Percentiles rank a stretch among this genome's conserved stretches.
phyloP scores from a whole-genome alignment of 1,284 basidiomycete genomes.

The Bondarzewia mesenterica region DNA sequence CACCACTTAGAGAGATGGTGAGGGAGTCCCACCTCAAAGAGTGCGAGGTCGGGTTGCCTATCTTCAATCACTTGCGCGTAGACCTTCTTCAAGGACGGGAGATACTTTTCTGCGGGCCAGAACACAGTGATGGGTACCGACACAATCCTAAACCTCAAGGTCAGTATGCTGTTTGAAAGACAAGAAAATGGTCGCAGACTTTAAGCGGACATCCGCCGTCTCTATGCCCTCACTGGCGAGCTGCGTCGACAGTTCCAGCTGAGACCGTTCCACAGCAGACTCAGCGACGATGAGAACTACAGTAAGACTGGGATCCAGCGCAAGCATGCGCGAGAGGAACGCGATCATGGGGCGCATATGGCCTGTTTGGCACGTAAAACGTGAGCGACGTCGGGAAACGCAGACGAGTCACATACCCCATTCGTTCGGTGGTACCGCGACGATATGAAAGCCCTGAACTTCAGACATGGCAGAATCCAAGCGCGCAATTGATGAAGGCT shows the following conservation, averaged over 20 bases:
- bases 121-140: neutral
- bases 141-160: neutral
- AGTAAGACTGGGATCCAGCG: neutral
- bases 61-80: neutral
- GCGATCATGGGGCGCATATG: constrained; percentile 2
- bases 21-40: neutral
- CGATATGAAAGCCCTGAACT: neutral
- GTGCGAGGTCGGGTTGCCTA: neutral
- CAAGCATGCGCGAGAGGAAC: neutral
- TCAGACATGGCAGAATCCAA: too few species aligned
- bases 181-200: neutral
- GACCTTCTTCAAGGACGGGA: neutral
- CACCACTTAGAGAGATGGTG: neutral
- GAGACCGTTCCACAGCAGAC: neutral
- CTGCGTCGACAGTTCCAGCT: neutral
- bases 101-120: neutral
- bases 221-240: neutral
- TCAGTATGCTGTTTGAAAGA: neutral
- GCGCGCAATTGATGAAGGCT: too few species aligned
- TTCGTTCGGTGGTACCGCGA: neutral
- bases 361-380: neutral
- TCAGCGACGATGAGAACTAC: neutral
- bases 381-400: neutral
- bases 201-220: neutral
- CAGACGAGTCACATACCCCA: neutral